Percentiles rank a stretch among this genome's conserved stretches.
phyloP scores from a whole-genome alignment of 768 basidiomycete genomes.

The Inosperma sp. region DNA sequence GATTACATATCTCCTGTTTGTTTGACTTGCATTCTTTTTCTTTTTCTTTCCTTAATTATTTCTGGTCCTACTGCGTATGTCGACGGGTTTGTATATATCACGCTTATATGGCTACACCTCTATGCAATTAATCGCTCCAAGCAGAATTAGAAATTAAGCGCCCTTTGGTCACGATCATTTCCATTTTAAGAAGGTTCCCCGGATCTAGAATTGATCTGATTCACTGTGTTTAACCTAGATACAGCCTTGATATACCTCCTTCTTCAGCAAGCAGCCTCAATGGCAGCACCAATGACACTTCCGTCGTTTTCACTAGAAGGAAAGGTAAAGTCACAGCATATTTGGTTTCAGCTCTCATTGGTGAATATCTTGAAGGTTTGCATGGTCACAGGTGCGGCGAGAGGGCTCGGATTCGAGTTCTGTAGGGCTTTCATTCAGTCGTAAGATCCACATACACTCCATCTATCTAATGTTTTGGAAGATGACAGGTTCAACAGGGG shows the following conservation, averaged over 20 bases:
- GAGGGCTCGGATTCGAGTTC: constrained; percentile 87
- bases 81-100: constrained; percentile 3
- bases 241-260: constrained; percentile 30
- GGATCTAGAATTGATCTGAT: constrained; percentile 22
- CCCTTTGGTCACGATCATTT: background rate
- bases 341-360: background rate
- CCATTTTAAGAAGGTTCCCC: background rate
- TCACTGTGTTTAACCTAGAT: constrained; percentile 31
- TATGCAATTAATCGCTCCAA: background rate
- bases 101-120: constrained; percentile 2
- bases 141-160: too few relatives aligned
- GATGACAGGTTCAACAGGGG: constrained; percentile 45
- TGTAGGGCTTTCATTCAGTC: constrained; percentile 87
- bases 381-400: constrained; percentile 88
- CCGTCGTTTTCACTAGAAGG: constrained; percentile 74
- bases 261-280: constrained; percentile 20
- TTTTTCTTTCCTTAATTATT: constrained; percentile 22
- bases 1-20: constrained; percentile 32
- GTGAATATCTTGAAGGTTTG: constrained; percentile 55
- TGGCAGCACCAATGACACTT: constrained; percentile 45
- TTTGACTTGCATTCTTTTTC: constrained; percentile 21
- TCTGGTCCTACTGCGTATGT: background rate
- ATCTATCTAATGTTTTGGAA: background rate
- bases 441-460: constrained; percentile 35
- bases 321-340: constrained; percentile 45